Evolutionary conservation across 1,284 basidiomycete genomes (phyloP).

Genomic region (Heterobasidion occidentale): DNA sequence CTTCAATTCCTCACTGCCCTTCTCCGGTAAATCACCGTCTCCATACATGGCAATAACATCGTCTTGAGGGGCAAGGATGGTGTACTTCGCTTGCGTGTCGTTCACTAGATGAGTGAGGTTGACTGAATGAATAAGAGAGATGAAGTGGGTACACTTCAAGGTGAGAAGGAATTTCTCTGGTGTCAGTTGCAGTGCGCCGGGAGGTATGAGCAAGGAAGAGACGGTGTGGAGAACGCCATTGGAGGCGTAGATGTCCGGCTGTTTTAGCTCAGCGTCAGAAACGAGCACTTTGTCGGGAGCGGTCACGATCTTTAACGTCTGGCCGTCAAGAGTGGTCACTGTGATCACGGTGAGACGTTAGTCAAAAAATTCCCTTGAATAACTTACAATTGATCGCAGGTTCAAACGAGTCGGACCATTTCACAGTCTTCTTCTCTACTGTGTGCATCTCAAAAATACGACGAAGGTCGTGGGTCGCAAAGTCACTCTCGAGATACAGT

Average conservation of each 20-base stretch:
- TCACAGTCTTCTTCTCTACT: slow-evolving; percentile 47
- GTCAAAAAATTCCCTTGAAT: not conserved
- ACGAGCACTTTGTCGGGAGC: slow-evolving; percentile 50
- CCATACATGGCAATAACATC: slow-evolving; percentile 67
- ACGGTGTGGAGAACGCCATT: slow-evolving; percentile 94
- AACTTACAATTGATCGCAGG: slow-evolving; percentile 46
- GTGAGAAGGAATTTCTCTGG: slow-evolving; percentile 90
- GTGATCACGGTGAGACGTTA: slow-evolving; percentile 1
- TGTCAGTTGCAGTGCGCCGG: slow-evolving; percentile 71
- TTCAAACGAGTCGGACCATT: slow-evolving; percentile 59
- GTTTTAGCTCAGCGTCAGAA: slow-evolving; percentile 56
- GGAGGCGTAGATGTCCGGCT: slow-evolving; percentile 83
- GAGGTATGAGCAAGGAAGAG: slow-evolving; percentile 75
- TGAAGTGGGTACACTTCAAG: slow-evolving; percentile 87
- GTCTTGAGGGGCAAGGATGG: slow-evolving; percentile 85
- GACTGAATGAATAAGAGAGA: slow-evolving; percentile 80
- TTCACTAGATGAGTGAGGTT: slow-evolving; percentile 76
- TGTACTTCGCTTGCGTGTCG: slow-evolving; percentile 61
- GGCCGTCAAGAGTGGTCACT: slow-evolving; percentile 71
- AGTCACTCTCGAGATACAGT: slow-evolving; percentile 81
- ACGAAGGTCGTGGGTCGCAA: slow-evolving; percentile 70
- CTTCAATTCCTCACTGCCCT: slow-evolving; percentile 60
- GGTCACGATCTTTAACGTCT: slow-evolving; percentile 51
- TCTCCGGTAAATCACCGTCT: slow-evolving; percentile 48
- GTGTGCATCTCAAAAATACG: slow-evolving; percentile 77